Conservation (phyloP, 192 early-diverging fungal genomes). For the Backusella westeae region DNA sequence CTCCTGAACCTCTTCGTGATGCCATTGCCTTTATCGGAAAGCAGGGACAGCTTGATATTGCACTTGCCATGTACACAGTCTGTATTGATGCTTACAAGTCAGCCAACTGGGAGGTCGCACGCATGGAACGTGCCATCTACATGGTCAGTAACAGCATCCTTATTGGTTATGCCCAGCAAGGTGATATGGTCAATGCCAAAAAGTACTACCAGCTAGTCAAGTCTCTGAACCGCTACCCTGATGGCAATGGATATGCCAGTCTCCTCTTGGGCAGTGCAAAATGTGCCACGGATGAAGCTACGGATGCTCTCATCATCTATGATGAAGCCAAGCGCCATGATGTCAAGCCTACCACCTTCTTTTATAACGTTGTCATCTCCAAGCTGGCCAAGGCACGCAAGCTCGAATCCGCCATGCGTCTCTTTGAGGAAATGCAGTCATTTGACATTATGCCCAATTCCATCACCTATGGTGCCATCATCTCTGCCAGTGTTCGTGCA, state of each 20-base stretch:
- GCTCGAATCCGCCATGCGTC: constrained; percentile 42
- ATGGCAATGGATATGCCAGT: constrained; percentile 52
- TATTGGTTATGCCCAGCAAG: constrained; percentile 45
- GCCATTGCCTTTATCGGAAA: constrained; percentile 33
- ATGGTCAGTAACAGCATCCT: constrained; percentile 42
- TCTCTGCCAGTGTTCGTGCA: constrained; percentile 52
- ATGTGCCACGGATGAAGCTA: constrained; percentile 47
- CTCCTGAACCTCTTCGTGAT: constrained; percentile 32
- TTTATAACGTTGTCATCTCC: constrained; percentile 61
- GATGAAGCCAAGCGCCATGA: constrained; percentile 53
- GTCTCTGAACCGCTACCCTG: constrained; percentile 38
- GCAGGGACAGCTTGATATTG: constrained; percentile 16
- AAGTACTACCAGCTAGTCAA: constrained; percentile 51
- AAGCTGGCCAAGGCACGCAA: constrained; percentile 58
- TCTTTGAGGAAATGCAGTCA: constrained; percentile 54
- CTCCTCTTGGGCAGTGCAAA: constrained; percentile 48
- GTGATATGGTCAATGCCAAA: constrained; percentile 49
- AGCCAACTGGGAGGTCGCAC: neutral
- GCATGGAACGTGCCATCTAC: constrained; percentile 37
- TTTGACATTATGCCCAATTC: constrained; percentile 45
- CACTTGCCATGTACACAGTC: constrained; percentile 13
- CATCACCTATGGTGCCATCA: constrained; percentile 55
- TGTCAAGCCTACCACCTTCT: constrained; percentile 51
- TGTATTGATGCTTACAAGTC: constrained; percentile 7
- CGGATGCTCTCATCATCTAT: constrained; percentile 52